Percentiles rank a stretch among this genome's conserved stretches.
These are phyloP conservation scores for Lophiotrema nucula DNA, from an alignment of 495 filamentous ascomycete species.

Conservation along the genomic window DNA sequence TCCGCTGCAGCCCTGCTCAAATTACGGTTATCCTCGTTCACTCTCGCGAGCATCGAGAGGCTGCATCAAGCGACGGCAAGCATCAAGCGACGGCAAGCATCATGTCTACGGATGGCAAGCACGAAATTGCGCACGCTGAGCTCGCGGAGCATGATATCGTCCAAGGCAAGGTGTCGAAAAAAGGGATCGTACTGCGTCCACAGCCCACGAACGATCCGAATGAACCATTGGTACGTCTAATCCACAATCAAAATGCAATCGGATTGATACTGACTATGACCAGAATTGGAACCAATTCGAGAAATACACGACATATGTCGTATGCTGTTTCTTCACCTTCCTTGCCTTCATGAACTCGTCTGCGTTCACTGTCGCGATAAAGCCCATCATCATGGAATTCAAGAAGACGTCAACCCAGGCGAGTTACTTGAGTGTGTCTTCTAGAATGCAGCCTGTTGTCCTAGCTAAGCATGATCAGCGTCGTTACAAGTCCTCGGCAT, in stretches of 20 bases:
- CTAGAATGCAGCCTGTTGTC: no score
- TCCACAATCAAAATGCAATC: background rate
- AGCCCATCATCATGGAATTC: conserved; percentile 20
- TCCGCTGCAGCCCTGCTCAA: no score
- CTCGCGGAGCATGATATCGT: no score
- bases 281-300: conserved; percentile 13
- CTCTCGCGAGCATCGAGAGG: no score
- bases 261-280: background rate
- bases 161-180: no score
- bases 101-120: no score
- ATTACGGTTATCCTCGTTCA: no score
- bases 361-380: conserved; percentile 29
- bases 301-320: conserved; percentile 24
- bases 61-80: no score
- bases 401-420: conserved; percentile 7
- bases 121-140: no score
- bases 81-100: no score
- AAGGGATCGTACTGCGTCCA: no score
- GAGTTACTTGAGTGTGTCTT: conserved; percentile 26
- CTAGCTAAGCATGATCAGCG: no score
- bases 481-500: conserved; percentile 18
- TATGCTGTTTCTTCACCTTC: conserved; percentile 29
- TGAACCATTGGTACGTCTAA: background rate
- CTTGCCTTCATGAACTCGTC: conserved; percentile 28
- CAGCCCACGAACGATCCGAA: conserved; percentile 1